These are phyloP conservation scores for Plantago lanceolata DNA, from an alignment of 305 asterid genomes.

Conservation along the genomic window DNA sequence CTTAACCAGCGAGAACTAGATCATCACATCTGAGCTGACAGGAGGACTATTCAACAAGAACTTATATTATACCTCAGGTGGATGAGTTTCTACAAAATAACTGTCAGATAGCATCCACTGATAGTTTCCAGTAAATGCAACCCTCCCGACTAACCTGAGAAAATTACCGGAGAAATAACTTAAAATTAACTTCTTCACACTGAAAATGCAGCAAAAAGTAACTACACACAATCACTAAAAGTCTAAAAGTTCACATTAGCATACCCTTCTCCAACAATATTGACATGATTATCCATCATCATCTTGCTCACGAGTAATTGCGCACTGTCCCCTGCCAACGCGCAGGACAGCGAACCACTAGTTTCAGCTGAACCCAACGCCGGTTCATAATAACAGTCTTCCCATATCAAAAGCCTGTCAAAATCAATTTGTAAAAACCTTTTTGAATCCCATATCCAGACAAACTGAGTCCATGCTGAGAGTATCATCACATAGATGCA, in stretches of 20 bases:
- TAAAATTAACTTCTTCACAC: conserved; percentile 2
- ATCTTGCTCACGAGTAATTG: conserved; percentile 73
- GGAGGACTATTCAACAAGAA: not conserved
- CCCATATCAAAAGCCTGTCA: conserved; percentile 87
- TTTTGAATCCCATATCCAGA: conserved; percentile 4
- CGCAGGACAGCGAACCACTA: conserved; percentile 27
- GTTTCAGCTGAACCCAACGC: conserved; percentile 35
- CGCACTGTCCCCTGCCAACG: conserved; percentile 41
- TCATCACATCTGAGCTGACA: not conserved
- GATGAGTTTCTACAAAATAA: conserved; percentile 43
- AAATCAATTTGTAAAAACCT: conserved; percentile 20
- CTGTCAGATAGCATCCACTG: conserved; percentile 64
- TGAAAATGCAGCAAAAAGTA: not conserved
- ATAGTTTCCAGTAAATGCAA: conserved; percentile 75
- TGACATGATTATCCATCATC: conserved; percentile 79
- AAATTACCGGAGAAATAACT: conserved; percentile 15
- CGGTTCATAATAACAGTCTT: conserved; percentile 73
- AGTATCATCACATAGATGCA: conserved; percentile 36
- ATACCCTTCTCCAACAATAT: conserved; percentile 87
- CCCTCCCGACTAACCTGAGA: conserved; percentile 77
- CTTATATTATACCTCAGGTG: conserved; percentile 62
- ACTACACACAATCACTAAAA: not conserved
- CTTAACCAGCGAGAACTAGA: too few relatives aligned
- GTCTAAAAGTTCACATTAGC: conserved; percentile 3
- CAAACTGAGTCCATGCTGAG: not conserved